Percentiles rank a stretch among this genome's conserved stretches.
phyloP scores from a whole-genome alignment of 2,329 filamentous ascomycete species.

The Aspergillus sp. region DNA sequence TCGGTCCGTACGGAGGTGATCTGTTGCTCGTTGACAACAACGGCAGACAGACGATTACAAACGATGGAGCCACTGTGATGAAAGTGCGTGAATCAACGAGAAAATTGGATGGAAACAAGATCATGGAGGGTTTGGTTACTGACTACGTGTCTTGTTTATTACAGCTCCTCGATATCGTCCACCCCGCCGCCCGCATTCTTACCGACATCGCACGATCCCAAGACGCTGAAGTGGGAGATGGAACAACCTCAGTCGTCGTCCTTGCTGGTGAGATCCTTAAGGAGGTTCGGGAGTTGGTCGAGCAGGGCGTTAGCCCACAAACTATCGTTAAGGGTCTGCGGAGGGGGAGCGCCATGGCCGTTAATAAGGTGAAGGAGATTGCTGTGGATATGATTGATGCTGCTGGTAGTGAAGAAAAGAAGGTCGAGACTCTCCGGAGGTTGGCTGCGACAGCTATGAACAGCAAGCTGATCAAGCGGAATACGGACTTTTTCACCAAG shows the following conservation, averaged over 20 bases:
- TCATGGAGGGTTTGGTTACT: neutral
- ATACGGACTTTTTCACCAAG: slow-evolving; percentile 95
- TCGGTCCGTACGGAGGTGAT: slow-evolving; percentile 95
- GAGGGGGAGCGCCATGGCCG: slow-evolving; percentile 79
- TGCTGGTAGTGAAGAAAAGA: slow-evolving; percentile 72
- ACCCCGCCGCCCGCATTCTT: slow-evolving; percentile 92
- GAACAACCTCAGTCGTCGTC: slow-evolving; percentile 95
- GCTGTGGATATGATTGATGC: slow-evolving; percentile 63
- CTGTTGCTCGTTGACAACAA: slow-evolving; percentile 92
- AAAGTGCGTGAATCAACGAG: slow-evolving; percentile 55
- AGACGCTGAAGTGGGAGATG: slow-evolving; percentile 97
- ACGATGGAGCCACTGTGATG: slow-evolving; percentile 98
- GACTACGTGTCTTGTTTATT: neutral
- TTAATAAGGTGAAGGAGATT: slow-evolving; percentile 99
- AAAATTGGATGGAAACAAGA: neutral
- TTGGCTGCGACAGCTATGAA: slow-evolving; percentile 96
- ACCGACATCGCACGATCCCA: slow-evolving; percentile 98
- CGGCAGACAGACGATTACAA: slow-evolving; percentile 94
- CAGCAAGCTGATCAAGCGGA: slow-evolving; percentile 97
- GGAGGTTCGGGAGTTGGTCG: slow-evolving; percentile 91
- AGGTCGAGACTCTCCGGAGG: slow-evolving; percentile 80
- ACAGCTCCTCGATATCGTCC: slow-evolving; percentile 93
- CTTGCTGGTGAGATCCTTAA: slow-evolving; percentile 96
- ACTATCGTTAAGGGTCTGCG: slow-evolving; percentile 94
- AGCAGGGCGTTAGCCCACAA: slow-evolving; percentile 94